Evolutionary conservation across 192 early-diverging fungal species (phyloP).

Genomic region (Gryganskiella cystojenkinii): DNA sequence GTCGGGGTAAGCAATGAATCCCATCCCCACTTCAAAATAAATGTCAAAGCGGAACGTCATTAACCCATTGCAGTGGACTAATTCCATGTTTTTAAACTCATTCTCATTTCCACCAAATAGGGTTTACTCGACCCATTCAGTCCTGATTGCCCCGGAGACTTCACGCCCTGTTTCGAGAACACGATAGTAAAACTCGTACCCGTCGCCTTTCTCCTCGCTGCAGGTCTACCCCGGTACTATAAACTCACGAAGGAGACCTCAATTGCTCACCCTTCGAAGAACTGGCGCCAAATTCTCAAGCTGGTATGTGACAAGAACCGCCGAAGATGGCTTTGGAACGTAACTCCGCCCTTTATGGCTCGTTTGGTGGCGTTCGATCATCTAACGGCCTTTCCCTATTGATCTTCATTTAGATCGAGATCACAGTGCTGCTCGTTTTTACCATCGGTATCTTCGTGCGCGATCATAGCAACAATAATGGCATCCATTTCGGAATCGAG

Average conservation of each 20-base stretch:
- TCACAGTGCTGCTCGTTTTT: conserved; percentile 15
- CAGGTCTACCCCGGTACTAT: conserved; percentile 16
- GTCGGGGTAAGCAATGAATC: conserved; percentile 19
- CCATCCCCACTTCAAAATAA: too few relatives aligned
- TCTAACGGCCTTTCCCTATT: background rate
- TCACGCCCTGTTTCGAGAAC: conserved; percentile 57
- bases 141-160: conserved; percentile 41
- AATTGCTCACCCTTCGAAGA: conserved; percentile 16
- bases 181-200: conserved; percentile 18
- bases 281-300: conserved; percentile 40
- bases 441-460: background rate
- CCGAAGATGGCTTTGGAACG: too few relatives aligned
- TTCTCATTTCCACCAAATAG: background rate
- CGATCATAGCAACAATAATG: background rate
- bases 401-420: conserved; percentile 5
- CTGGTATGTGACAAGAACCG: conserved; percentile 10
- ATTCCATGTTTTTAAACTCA: background rate
- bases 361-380: too few relatives aligned
- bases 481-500: conserved; percentile 17
- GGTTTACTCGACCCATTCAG: conserved; percentile 44
- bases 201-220: conserved; percentile 9
- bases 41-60: too few relatives aligned
- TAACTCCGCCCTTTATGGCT: too few relatives aligned
- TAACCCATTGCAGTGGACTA: too few relatives aligned
- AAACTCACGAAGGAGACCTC: conserved; percentile 9